Evolutionary conservation across 208 protist species (phyloP), one percentile per base, ranked within the genome.

Genomic region (Trypanosomatidae sp.): DNA sequence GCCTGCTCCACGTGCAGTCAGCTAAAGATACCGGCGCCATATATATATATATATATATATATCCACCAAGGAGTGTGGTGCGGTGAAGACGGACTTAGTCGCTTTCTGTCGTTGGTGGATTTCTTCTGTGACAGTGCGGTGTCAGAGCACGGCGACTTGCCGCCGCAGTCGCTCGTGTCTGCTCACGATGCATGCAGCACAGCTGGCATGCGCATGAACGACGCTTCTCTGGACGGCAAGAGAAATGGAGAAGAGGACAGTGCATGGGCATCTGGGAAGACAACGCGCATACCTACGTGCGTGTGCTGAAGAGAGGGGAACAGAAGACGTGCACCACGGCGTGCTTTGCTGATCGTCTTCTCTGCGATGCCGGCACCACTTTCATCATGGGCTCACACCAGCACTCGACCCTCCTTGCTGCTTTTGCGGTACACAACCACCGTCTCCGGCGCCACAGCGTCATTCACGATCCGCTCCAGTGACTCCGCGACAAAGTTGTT

Each of bases 401-500:
- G 9, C 17, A 72, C 53, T 1, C 44, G 60, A 5, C 70, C 71
- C 22, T 73, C 64, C 41, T 25, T 62, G 58, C 41, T n/a, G 62
- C 64, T 62, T 33, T 30, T 44, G 39, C 33, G 28, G 60, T 77
- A 72, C 58, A 73, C 39, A 0, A 69, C 70, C 46, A 59, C 69
- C 44, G 66, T 81, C 64, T 76, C 47, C 47, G 79, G 62, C 62
- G 62, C 59, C 33, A 65, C 73, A 19, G 77, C 70, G 5, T 43
- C 59, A 1, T 30, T 30, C 19, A 67, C 46, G 28, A 88, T 66
- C 33, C 46, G 22, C 70, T 82, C 64, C 46, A 74, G 60, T 28
- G 81, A 66, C 85, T 88, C 85, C 2, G 73, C 76, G 19, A 89
- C 69, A 55, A 85, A 88, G 47, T 75, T 84, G 69, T 86, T 94